Base-by-base conservation (phyloP, 345 rosid genomes). In the Eucalyptus viminalis region DNA sequence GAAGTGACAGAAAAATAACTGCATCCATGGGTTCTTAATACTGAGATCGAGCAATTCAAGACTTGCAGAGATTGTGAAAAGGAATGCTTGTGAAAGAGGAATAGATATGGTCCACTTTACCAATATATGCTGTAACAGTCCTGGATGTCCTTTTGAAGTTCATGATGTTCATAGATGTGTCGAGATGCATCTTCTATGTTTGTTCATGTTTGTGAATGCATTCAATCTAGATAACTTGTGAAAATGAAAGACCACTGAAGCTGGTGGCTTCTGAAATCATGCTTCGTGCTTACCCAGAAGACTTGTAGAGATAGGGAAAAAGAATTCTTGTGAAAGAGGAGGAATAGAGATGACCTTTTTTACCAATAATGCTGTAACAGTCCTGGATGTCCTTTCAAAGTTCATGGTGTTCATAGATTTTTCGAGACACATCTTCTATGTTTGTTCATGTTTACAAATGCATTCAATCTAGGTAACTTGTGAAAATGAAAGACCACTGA, bases 381-480 rank as follows among this genome's bases (percentile, higher is more conserved):
- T 25, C 12, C 27, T 25, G 14, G 65, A 24, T 58, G 65, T 25
- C n/a, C 65, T 58, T 58, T 58, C n/a, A 12, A 58, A 25, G 65
- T 58, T 58, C 65, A 25, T 14, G 76, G n/a, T 65, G 76, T n/a
- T n/a, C 37, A n/a, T 65, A 65, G 6, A 65, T 65, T 21, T n/a
- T 37, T 65, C 1, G 17, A 65, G 76, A n/a, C 1, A 21, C 76
- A n/a, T 65, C 69, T n/a, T 65, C 34, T 14, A 14, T 65, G 76
- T 65, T 4, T 65, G 37, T n/a, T 65, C 37, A 65, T 65, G 40
- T n/a, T 31, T n/a, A 0, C 0, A 0, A 65, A 65, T n/a, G 76
- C 76, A 65, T 65, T 31, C 40, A n/a, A n/a, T 65, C 37, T 65
- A 65, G 76, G 7, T 29, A n/a, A 14, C 76, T 65, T n/a, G 76